Conservation (phyloP, 2,329 filamentous ascomycete species). For the Metarhizium robertsii region DNA sequence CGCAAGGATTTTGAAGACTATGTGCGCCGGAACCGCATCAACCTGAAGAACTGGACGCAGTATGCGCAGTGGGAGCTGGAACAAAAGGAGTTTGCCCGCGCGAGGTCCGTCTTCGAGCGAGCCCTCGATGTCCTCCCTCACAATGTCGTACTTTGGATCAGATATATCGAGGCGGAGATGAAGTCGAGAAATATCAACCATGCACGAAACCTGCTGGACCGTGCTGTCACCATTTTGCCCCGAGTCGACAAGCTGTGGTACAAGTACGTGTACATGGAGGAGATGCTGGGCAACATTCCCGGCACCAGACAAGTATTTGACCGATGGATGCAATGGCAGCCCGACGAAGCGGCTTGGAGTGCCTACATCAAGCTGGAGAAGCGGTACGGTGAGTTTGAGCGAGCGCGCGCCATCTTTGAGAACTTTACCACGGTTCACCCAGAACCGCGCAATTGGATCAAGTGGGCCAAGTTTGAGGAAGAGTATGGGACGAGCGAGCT, state of each 20-base stretch:
- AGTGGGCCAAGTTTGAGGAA: conserved; percentile 96
- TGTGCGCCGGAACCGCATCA: conserved; percentile 86
- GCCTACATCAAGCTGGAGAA: conserved; percentile 97
- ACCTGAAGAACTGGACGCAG: conserved; percentile 98
- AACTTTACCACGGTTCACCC: conserved; percentile 88
- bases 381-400: conserved; percentile 82
- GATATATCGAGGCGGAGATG: conserved; percentile 96
- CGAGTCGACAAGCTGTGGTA: conserved; percentile 97
- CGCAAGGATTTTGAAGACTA: conserved; percentile 97
- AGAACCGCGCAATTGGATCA: conserved; percentile 95
- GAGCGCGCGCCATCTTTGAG: conserved; percentile 82
- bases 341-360: conserved; percentile 89
- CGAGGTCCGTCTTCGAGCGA: conserved; percentile 87
- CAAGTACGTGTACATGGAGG: conserved; percentile 98
- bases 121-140: conserved; percentile 88
- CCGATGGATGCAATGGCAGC: conserved; percentile 97
- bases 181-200: conserved; percentile 90
- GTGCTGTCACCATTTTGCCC: conserved; percentile 86
- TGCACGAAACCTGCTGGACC: conserved; percentile 86
- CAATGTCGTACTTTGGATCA: conserved; percentile 77
- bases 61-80: conserved; percentile 97
- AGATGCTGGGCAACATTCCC: conserved; percentile 89
- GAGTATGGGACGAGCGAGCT: conserved; percentile 87
- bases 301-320: conserved; percentile 93
- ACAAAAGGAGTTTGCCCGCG: conserved; percentile 92